Base-by-base conservation (phyloP, 768 basidiomycete genomes). In the Mycena venus region DNA sequence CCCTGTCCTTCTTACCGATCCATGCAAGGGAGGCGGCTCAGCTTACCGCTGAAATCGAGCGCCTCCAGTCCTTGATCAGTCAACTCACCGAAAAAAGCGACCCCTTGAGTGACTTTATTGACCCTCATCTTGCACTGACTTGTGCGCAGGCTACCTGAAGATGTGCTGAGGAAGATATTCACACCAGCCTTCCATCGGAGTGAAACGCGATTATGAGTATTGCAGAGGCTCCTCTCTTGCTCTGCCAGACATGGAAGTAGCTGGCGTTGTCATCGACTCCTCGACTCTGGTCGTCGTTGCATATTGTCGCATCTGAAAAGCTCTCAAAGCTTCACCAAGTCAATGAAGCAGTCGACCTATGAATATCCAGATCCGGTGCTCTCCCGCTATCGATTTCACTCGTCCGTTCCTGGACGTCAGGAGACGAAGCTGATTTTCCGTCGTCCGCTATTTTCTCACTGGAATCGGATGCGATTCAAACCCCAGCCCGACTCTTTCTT, bases 81-180 rank as follows among this genome's bases (percentile, higher is more conserved):
- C 53, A 53, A 11, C 34, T 58, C 38, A 27, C 12, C 21, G 56
- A 38, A 29, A 47, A 36, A 23, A 55, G 56, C 23, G 42, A 47
- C 29, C 15, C 4, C 29, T 51, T 69, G 56, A 25, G 21, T 3
- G 42, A 47, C 11, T 32, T 61, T n/a, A 62, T 62, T 21, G 55
- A 58, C 8, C 38, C 51, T 15, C 40, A 44, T 44, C 6, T 25
- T 2, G 67, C 67, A 2, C 32, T 68, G 32, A 9, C 68, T 59
- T 32, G 38, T 38, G 15, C 68, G 59, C 29, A 58, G 44, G n/a
- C n/a, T n/a, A n/a, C n/a, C n/a, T n/a, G n/a, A n/a, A n/a, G n/a
- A n/a, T n/a, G n/a, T n/a, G n/a, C n/a, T 71, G 12, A n/a, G 21
- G 19, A 56, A 56, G 11, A 44, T 64, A 42, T 71, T 71, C 44